These are phyloP conservation scores for Dillenia turbinata DNA, from an alignment of 164 flowering plant species.

Conservation along the genomic window DNA sequence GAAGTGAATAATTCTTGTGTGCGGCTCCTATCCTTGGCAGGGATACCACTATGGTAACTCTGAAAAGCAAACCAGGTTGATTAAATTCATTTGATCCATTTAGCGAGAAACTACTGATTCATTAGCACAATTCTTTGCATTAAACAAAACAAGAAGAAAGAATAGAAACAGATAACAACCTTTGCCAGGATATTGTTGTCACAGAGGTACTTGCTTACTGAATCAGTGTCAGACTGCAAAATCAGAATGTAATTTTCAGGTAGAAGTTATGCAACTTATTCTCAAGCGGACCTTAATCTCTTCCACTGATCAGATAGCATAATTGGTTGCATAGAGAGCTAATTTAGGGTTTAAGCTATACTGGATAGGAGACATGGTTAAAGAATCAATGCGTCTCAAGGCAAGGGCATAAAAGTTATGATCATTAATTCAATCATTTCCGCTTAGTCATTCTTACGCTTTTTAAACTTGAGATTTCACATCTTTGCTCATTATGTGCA, in stretches of 20 bases:
- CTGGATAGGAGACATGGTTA: no score
- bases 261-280: no score
- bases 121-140: background rate
- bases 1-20: slow-evolving; percentile 79
- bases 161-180: slow-evolving; percentile 37
- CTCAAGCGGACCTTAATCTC: no score
- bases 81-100: slow-evolving; percentile 5
- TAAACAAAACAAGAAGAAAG: background rate
- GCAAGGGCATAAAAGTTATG: no score
- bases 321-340: no score
- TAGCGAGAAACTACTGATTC: background rate
- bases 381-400: no score
- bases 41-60: slow-evolving; percentile 95
- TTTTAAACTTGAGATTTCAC: no score
- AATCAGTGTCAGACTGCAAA: slow-evolving; percentile 85
- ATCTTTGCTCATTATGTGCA: no score
- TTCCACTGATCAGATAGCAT: no score
- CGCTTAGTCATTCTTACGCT: no score
- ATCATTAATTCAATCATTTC: no score
- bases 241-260: background rate
- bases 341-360: no score
- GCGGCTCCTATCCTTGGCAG: slow-evolving; percentile 74
- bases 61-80: slow-evolving; percentile 20
- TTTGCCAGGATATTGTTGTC: slow-evolving; percentile 80
- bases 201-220: slow-evolving; percentile 64